Evolutionary conservation across 345 rosid species (phyloP).

Genomic region (Eucalyptus decipiens): DNA sequence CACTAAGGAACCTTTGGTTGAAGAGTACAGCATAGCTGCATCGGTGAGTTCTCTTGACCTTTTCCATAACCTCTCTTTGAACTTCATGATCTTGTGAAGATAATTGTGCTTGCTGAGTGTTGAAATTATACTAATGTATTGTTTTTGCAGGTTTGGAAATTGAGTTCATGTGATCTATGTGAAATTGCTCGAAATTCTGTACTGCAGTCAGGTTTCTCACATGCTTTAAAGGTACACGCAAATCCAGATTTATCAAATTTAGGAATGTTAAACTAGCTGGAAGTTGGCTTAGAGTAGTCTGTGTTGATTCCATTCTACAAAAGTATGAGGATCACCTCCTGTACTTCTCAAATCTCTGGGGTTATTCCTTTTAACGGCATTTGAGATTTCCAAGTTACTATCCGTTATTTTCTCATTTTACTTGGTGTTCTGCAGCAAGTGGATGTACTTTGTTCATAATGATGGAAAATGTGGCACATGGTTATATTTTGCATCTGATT

Average conservation of each 20-base stretch:
- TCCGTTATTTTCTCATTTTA: not conserved
- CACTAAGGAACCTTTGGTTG: constrained; percentile 95
- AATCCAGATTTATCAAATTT: not conserved
- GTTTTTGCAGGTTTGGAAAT: constrained; percentile 74
- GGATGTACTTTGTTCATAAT: not conserved
- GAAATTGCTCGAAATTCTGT: constrained; percentile 99
- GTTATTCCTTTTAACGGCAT: not conserved
- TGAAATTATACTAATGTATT: not conserved
- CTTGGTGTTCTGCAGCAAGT: not conserved
- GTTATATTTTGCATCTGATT: not conserved
- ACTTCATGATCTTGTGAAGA: not conserved
- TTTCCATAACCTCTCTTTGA: not conserved
- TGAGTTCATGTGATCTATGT: constrained; percentile 94
- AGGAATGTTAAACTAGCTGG: not conserved
- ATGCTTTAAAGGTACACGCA: constrained; percentile 73
- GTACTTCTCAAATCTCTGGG: not conserved
- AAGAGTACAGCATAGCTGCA: constrained; percentile 99
- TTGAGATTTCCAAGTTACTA: not conserved
- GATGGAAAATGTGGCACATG: not conserved
- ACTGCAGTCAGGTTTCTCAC: constrained; percentile 96
- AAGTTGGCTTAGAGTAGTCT: not conserved
- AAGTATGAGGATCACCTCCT: not conserved
- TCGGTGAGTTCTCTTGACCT: constrained; percentile 42
- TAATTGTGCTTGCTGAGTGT: not conserved
- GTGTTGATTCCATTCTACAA: not conserved